Percentiles rank a stretch among this genome's conserved stretches.
These are phyloP conservation scores for Arabidopsis lyrata DNA, from an alignment of 441 rosid genomes.

Conservation along the genomic window DNA sequence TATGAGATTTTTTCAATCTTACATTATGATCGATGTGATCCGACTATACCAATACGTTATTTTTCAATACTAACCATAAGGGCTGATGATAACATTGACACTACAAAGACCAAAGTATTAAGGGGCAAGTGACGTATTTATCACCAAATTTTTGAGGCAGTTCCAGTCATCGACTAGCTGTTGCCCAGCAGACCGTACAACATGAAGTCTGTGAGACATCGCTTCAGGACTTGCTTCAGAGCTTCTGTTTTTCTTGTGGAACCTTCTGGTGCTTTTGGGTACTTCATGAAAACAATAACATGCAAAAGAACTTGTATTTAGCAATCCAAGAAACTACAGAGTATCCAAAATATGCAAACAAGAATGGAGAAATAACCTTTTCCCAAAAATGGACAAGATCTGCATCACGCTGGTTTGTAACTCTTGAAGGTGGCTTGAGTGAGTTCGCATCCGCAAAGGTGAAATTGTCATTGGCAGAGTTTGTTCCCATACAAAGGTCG, in stretches of 20 bases:
- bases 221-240: conserved; percentile 80
- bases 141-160: no score
- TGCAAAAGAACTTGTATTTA: conserved; percentile 9
- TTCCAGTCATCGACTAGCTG: no score
- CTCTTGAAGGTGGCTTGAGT: conserved; percentile 60
- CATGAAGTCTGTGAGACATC: no score
- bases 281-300: conserved; percentile 55
- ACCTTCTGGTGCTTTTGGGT: conserved; percentile 89
- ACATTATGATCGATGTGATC: no score
- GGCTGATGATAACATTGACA: no score
- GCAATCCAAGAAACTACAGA: neutral
- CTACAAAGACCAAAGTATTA: no score
- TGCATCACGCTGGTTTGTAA: conserved; percentile 93
- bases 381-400: conserved; percentile 91
- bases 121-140: no score
- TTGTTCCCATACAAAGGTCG: conserved; percentile 76
- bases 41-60: no score
- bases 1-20: no score
- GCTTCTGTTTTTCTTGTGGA: conserved; percentile 73
- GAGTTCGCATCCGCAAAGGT: conserved; percentile 70
- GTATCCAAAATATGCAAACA: conserved; percentile 5
- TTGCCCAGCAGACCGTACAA: no score
- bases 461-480: conserved; percentile 87
- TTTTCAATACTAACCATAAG: no score
- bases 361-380: conserved; percentile 58